phyloP scores from a whole-genome alignment of 2,329 filamentous ascomycete species.

The Diaporthe citrichinensis region DNA sequence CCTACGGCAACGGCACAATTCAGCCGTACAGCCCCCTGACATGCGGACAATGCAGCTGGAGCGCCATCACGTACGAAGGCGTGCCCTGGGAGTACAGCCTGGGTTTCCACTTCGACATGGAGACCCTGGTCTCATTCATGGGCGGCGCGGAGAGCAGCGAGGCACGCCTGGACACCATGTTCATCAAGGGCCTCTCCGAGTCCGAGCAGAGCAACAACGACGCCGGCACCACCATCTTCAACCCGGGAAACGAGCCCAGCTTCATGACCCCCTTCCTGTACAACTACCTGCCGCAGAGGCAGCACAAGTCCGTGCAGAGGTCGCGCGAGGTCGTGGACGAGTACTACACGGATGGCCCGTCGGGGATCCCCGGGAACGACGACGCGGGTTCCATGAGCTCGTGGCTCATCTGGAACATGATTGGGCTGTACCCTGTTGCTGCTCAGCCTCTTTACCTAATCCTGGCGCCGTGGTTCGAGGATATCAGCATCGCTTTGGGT shows the following conservation, averaged over 20 bases:
- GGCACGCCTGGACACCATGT: conserved; percentile 71
- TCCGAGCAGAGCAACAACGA: conserved; percentile 50
- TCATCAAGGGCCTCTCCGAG: conserved; percentile 62
- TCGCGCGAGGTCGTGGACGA: conserved; percentile 70
- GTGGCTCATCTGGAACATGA: conserved; percentile 77
- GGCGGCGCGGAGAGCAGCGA: conserved; percentile 70
- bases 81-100: conserved; percentile 76
- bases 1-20: conserved; percentile 59
- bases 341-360: conserved; percentile 68
- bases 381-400: conserved; percentile 82
- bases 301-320: conserved; percentile 72
- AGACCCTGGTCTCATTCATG: conserved; percentile 63
- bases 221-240: conserved; percentile 71
- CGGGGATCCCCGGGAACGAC: conserved; percentile 77
- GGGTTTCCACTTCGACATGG: conserved; percentile 76
- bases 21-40: conserved; percentile 68
- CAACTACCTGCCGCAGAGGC: conserved; percentile 72
- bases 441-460: conserved; percentile 78
- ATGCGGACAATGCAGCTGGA: conserved; percentile 77
- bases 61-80: conserved; percentile 71
- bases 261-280: conserved; percentile 79
- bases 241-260: conserved; percentile 76
- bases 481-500: conserved; percentile 71
- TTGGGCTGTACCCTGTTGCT: conserved; percentile 77
- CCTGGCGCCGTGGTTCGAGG: conserved; percentile 72